A percentile compares a stretch with the other conserved stretches of the same genome.
Conservation (phyloP, 331 rosid species). For the Acacia pycnantha region DNA sequence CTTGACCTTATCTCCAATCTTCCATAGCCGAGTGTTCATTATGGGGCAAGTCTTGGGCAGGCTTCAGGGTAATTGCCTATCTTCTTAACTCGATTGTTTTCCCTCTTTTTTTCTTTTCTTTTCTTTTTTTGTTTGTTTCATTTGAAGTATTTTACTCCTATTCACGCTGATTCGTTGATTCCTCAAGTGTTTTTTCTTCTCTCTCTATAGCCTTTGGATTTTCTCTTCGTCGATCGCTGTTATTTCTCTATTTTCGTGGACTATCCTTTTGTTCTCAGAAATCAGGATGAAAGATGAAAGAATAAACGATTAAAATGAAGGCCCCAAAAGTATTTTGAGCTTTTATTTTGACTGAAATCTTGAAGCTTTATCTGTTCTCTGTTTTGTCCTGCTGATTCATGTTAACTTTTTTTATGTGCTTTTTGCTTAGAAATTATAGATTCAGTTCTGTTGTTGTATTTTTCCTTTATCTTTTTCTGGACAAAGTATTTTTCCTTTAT, state of each 20-base stretch:
- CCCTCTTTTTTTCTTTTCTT: neutral
- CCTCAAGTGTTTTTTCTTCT: neutral
- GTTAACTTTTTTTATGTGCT: neutral
- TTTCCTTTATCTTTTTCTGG: too few species aligned
- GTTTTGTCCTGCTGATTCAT: neutral
- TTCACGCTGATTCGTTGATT: neutral
- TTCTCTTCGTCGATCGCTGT: neutral
- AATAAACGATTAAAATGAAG: neutral
- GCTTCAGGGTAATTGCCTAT: conserved; percentile 47
- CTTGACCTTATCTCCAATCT: neutral
- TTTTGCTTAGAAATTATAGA: neutral
- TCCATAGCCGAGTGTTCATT: conserved; percentile 21
- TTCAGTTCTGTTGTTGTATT: neutral
- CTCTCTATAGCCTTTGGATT: neutral
- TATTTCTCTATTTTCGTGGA: neutral
- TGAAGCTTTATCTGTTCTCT: neutral
- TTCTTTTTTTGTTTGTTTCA: too few species aligned
- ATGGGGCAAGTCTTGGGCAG: conserved; percentile 68
- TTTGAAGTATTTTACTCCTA: neutral
- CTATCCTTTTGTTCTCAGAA: conserved; percentile 5
- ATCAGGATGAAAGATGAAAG: neutral
- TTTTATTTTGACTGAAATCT: neutral
- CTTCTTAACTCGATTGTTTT: neutral
- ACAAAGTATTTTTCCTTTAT: neutral
- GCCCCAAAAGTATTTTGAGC: neutral